phyloP scores from a whole-genome alignment of 768 basidiomycete species.

The Saitozyma sp. region DNA sequence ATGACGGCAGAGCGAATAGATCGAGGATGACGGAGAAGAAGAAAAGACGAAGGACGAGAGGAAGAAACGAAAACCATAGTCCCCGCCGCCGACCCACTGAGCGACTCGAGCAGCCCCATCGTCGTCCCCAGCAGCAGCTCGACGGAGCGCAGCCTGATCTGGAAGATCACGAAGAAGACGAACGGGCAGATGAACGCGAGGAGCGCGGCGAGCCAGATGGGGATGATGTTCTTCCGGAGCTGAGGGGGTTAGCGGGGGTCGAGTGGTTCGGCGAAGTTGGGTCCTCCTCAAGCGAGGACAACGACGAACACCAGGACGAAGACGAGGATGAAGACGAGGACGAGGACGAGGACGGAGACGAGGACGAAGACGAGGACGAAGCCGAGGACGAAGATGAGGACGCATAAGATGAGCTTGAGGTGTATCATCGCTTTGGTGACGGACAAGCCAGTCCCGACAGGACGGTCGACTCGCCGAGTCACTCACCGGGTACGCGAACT shows the following conservation, averaged over 20 bases:
- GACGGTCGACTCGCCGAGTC: too few species aligned
- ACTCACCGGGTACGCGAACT: slow-evolving; percentile 34
- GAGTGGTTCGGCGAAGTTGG: not conserved
- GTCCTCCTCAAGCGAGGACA: not conserved
- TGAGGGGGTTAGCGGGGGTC: not conserved
- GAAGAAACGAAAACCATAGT: not conserved
- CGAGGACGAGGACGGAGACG: not conserved
- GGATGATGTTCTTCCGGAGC: slow-evolving; percentile 59
- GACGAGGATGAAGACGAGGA: too few species aligned
- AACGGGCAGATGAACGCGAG: slow-evolving; percentile 62
- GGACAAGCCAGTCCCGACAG: too few species aligned
- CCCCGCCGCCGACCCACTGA: slow-evolving; percentile 40
- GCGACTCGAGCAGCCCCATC: slow-evolving; percentile 60
- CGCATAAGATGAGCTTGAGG: too few species aligned
- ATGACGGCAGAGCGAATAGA: too few species aligned
- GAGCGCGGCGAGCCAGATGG: slow-evolving; percentile 61
- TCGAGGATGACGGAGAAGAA: too few species aligned
- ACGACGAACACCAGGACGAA: too few species aligned
- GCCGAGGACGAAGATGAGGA: too few species aligned
- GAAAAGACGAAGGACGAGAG: too few species aligned
- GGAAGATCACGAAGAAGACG: slow-evolving; percentile 62
- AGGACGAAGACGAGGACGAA: too few species aligned
- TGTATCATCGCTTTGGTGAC: too few species aligned
- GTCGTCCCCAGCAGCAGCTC: slow-evolving; percentile 60
- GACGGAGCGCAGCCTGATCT: slow-evolving; percentile 58